Evolutionary conservation across 2,329 filamentous ascomycete species (phyloP).

Genomic region (Calonectria hongkongensis): DNA sequence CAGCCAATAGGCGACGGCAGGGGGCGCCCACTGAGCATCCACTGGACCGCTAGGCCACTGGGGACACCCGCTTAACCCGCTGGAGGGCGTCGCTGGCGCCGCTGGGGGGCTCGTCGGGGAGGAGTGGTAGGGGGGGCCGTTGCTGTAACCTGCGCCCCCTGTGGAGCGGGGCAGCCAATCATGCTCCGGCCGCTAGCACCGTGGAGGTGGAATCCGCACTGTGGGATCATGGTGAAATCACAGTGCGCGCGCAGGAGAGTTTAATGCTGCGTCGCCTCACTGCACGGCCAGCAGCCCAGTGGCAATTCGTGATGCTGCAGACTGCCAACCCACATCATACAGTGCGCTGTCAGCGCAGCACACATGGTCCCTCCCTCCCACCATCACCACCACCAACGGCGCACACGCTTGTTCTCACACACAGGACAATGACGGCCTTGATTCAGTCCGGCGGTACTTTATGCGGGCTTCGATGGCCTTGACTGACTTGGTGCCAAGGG

Average conservation of each 20-base stretch:
- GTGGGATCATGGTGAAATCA: conserved; percentile 29
- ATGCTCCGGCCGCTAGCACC: conserved; percentile 30
- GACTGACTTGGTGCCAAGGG: conserved; percentile 34
- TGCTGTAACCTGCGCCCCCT: conserved; percentile 52
- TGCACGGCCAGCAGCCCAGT: conserved; percentile 21
- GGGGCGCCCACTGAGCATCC: conserved; percentile 51
- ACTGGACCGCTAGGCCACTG: conserved; percentile 45
- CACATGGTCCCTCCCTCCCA: conserved; percentile 27
- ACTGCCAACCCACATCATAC: conserved; percentile 28
- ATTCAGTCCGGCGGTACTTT: conserved; percentile 29
- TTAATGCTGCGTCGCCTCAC: conserved; percentile 12
- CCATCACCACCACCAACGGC: conserved; percentile 29
- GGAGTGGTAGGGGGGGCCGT: conserved; percentile 42
- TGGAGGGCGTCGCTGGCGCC: conserved; percentile 47
- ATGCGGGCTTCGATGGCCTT: conserved; percentile 29
- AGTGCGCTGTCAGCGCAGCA: background rate
- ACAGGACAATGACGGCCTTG: conserved; percentile 22
- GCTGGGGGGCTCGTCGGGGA: conserved; percentile 33
- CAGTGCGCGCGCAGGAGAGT: conserved; percentile 27
- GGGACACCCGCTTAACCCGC: conserved; percentile 48
- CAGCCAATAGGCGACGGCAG: conserved; percentile 60
- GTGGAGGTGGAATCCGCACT: conserved; percentile 23
- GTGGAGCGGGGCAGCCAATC: conserved; percentile 49
- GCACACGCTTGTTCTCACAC: conserved; percentile 26
- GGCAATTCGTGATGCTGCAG: background rate